A percentile compares a stretch with the other conserved stretches of the same genome.
Conservation (phyloP, 176 grass and related monocot species). For the Oryza coarctata region DNA sequence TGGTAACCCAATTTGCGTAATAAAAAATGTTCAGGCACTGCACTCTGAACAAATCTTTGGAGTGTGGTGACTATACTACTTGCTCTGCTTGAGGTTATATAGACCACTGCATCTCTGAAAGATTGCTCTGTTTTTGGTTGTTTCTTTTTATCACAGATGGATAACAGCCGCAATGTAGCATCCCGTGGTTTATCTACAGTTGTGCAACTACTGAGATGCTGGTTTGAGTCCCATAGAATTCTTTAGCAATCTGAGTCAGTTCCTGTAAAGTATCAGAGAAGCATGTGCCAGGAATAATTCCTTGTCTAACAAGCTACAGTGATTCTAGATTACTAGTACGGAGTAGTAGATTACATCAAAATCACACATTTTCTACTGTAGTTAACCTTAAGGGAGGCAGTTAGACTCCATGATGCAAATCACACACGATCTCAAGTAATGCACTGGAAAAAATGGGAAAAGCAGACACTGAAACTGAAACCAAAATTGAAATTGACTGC, state of each 20-base stretch:
- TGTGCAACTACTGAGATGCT: neutral
- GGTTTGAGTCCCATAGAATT: neutral
- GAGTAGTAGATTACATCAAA: neutral
- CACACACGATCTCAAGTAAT: neutral
- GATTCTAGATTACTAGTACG: neutral
- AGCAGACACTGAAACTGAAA: slow-evolving; percentile 1
- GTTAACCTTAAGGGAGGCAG: neutral
- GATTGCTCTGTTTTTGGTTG: neutral
- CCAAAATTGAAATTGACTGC: slow-evolving; percentile 33
- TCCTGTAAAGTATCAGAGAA: neutral
- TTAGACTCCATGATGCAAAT: neutral
- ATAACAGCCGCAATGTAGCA: slow-evolving; percentile 1
- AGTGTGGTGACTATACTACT: too few relatives aligned
- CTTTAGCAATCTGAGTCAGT: neutral
- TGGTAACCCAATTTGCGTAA: neutral
- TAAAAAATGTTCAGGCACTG: neutral
- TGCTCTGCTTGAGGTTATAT: neutral
- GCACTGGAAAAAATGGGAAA: neutral
- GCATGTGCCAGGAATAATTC: slow-evolving; percentile 2
- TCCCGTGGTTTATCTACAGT: neutral
- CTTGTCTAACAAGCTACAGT: neutral
- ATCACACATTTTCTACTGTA: neutral
- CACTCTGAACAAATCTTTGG: neutral
- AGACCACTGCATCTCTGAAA: neutral
- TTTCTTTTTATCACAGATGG: neutral